These are phyloP conservation scores for Ophiostoma ips DNA, from an alignment of 2,329 filamentous ascomycete species.

Conservation along the genomic window DNA sequence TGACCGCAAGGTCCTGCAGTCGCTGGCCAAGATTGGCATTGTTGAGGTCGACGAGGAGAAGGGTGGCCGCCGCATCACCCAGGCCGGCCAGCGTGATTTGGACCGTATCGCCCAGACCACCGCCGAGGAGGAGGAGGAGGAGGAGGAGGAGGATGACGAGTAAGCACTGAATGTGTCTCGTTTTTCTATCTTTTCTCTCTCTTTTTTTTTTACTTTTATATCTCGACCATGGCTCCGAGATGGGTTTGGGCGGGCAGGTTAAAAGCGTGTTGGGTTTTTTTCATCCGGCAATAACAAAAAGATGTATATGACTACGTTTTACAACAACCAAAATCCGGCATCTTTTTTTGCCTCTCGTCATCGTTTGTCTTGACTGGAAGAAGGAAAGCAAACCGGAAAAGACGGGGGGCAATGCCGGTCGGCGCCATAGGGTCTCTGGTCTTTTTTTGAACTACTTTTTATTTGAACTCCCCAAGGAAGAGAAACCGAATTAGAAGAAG, in stretches of 20 bases:
- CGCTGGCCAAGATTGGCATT: constrained; percentile 98
- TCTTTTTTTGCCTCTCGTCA: too few species aligned
- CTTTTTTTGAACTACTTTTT: constrained; percentile 2
- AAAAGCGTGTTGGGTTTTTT: constrained; percentile 3
- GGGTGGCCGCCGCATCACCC: constrained; percentile 95
- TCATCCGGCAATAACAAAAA: not conserved
- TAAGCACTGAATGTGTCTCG: constrained; percentile 26
- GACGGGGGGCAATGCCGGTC: constrained; percentile 1
- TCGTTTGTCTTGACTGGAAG: not conserved
- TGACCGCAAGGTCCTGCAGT: constrained; percentile 94
- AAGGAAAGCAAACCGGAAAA: not conserved
- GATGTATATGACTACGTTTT: constrained; percentile 3
- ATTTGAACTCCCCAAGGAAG: not conserved
- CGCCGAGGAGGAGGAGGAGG: constrained; percentile 56
- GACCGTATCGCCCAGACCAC: constrained; percentile 84
- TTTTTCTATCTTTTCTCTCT: not conserved
- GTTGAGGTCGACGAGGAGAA: constrained; percentile 97
- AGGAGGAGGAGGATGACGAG: constrained; percentile 43
- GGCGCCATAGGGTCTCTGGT: constrained; percentile 11
- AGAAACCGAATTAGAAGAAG: constrained; percentile 4
- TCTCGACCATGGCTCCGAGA: not conserved
- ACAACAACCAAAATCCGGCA: not conserved
- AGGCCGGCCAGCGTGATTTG: constrained; percentile 97
- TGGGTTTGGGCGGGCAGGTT: not conserved
- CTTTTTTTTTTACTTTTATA: not conserved